Percentiles rank a stretch among this genome's conserved stretches.
phyloP scores from a whole-genome alignment of 1,284 basidiomycete species.

The Phellopilus nigrolimitatus region DNA sequence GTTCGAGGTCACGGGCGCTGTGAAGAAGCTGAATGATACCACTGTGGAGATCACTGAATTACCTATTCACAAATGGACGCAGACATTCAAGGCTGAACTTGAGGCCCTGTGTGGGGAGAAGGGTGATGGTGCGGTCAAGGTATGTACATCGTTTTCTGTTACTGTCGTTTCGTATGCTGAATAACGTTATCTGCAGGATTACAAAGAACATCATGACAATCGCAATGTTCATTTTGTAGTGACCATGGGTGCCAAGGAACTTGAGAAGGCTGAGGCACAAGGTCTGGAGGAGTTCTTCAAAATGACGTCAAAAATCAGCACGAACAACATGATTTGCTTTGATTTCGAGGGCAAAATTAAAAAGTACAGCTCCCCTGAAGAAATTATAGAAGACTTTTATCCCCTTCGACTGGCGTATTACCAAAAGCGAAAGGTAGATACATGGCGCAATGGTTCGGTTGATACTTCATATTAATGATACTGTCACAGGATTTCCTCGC shows the following conservation, averaged over 20 bases:
- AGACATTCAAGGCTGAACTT: conserved; percentile 86
- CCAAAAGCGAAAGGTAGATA: conserved; percentile 95
- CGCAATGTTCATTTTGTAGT: conserved; percentile 89
- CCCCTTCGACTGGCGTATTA: conserved; percentile 87
- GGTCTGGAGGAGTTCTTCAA: conserved; percentile 93
- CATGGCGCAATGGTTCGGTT: neutral
- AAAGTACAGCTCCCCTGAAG: conserved; percentile 87
- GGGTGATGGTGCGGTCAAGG: conserved; percentile 63
- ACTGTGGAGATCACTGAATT: conserved; percentile 95
- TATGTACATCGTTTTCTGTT: conserved; percentile 26
- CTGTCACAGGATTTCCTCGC: conserved; percentile 73
- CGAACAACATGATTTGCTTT: conserved; percentile 98
- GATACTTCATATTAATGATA: neutral
- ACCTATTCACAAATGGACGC: conserved; percentile 95
- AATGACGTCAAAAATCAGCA: conserved; percentile 77
- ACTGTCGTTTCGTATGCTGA: conserved; percentile 12
- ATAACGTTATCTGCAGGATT: conserved; percentile 56
- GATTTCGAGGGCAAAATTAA: conserved; percentile 96
- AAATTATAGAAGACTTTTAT: conserved; percentile 94
- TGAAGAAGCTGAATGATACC: conserved; percentile 76
- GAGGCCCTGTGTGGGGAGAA: conserved; percentile 79
- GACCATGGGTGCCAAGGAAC: conserved; percentile 75
- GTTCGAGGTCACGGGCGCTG: conserved; percentile 80
- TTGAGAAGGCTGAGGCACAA: conserved; percentile 85
- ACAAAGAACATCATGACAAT: conserved; percentile 95